Base-by-base conservation (phyloP, 768 basidiomycete genomes). In the Antrodiella citrinella region DNA sequence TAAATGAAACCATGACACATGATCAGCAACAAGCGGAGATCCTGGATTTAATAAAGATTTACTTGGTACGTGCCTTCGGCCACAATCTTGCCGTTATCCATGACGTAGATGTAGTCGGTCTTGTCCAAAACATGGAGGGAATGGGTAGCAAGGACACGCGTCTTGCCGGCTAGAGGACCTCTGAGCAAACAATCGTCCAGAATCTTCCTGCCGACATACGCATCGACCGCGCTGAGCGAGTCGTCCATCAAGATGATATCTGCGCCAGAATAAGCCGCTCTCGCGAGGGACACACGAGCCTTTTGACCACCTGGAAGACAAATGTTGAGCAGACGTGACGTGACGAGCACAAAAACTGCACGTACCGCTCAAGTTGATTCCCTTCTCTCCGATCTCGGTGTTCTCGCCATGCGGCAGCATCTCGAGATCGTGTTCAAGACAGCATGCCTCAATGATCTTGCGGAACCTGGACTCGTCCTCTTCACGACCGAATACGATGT, bases 231-330 rank as follows among this genome's bases (percentile, higher is more conserved):
- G 26, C 81, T 80, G 26, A 91, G 74, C 13, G 89, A 84, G 60
- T 93, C 90, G 59, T 93, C 89, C 23, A 91, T 72, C 12, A 91
- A 74, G 39, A 88, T 79, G 48, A 91, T 74, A 51, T 89, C 84
- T 1, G 84, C 73, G 0, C 74, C 67, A 2, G 85, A 81, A 59
- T 91, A 93, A 1, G 83, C 82, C 0, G 86, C 86, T 22, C 90
- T 71, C 0, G 89, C 90, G 20, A 90, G 67, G 1, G 82, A 83
- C 3, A 88, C 75, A n/a, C 85, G 80, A 35, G 84, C 83, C 56
- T 69, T 71, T 47, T 72, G 67, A 9, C 71, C 70, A 46, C 69
- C 63, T 59, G 43, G 7, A 47, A 21, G 23, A 21, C 26, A 3
- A 12, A n/a, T n/a, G 11, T 26, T 47, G 26, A 51, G 23, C 20